These are phyloP conservation scores for Globisporangium solare DNA, from an alignment of 352 stramenopile species.

Conservation along the genomic window DNA sequence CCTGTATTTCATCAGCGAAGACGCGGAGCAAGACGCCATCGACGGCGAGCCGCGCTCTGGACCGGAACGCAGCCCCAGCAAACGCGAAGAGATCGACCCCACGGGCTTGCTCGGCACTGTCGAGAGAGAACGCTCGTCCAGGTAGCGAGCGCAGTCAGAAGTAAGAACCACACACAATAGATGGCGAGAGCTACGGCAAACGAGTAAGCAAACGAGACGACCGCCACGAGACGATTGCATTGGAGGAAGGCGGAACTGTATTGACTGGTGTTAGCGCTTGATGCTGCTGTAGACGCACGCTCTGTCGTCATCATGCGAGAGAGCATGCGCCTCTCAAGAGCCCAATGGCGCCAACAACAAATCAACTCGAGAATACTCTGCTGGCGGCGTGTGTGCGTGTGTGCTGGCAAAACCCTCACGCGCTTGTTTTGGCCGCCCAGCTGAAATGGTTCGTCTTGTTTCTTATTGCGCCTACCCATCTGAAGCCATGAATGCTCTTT, in stretches of 20 bases:
- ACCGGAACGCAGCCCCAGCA: background rate
- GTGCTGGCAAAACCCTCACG: no score
- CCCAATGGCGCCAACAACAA: background rate
- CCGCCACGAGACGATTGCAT: background rate
- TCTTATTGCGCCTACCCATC: constrained; percentile 1
- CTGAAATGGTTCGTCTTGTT: background rate
- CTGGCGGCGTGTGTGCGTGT: no score
- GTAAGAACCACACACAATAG: no score
- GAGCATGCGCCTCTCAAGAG: background rate
- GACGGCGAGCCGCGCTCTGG: no score
- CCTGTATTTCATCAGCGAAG: constrained; percentile 7
- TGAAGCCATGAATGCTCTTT: background rate
- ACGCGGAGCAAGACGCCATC: no score
- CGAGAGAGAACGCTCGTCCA: background rate
- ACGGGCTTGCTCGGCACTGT: background rate
- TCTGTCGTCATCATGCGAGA: background rate
- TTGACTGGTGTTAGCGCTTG: background rate
- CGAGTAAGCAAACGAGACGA: no score
- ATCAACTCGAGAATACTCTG: background rate
- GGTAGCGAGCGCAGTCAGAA: no score
- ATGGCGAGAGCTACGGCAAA: no score
- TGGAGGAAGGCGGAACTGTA: background rate
- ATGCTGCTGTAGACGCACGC: background rate
- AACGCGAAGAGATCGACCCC: background rate
- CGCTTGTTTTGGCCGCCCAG: no score